These are phyloP conservation scores for Malassezia brasiliensis DNA, from an alignment of 1,284 basidiomycete genomes.

Conservation along the genomic window DNA sequence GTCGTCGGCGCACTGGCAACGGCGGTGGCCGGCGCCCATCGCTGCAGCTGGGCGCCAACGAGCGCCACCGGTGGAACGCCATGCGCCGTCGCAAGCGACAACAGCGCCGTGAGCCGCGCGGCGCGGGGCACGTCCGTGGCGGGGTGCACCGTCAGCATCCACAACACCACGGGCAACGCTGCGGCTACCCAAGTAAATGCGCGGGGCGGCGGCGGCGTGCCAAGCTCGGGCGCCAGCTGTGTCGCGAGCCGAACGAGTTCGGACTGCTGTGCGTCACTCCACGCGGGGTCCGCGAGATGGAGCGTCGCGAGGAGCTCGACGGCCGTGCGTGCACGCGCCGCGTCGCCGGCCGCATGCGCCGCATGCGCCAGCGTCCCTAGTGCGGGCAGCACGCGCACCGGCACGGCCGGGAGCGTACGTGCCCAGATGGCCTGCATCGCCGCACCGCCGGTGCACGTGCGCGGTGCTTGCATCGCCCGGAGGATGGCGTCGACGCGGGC, in stretches of 20 bases:
- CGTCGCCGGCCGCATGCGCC: not conserved
- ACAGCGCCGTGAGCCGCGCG: not conserved
- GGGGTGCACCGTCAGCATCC: not conserved
- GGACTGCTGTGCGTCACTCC: not conserved
- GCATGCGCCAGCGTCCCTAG: not conserved
- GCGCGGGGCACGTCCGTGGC: not conserved
- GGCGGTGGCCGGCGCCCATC: not conserved
- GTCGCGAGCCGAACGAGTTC: not conserved
- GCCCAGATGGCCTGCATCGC: slow-evolving; percentile 9
- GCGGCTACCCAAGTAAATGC: not conserved
- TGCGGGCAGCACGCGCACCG: not conserved
- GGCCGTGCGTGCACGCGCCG: not conserved
- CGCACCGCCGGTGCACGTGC: not conserved
- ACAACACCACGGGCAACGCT: slow-evolving; percentile 5
- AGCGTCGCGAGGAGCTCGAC: slow-evolving; percentile 12
- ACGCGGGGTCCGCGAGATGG: not conserved
- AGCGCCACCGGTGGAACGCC: not conserved
- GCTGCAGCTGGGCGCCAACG: slow-evolving; percentile 5
- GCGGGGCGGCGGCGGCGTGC: not conserved
- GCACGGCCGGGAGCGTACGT: not conserved
- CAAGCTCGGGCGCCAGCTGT: not conserved
- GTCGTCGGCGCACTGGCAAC: not conserved
- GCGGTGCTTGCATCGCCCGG: slow-evolving; percentile 1
- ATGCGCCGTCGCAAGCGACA: not conserved
- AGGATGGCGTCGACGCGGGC: not conserved